Base-by-base conservation (phyloP, 805 yeast genomes). In the Metschnikowia cerradonensis region DNA sequence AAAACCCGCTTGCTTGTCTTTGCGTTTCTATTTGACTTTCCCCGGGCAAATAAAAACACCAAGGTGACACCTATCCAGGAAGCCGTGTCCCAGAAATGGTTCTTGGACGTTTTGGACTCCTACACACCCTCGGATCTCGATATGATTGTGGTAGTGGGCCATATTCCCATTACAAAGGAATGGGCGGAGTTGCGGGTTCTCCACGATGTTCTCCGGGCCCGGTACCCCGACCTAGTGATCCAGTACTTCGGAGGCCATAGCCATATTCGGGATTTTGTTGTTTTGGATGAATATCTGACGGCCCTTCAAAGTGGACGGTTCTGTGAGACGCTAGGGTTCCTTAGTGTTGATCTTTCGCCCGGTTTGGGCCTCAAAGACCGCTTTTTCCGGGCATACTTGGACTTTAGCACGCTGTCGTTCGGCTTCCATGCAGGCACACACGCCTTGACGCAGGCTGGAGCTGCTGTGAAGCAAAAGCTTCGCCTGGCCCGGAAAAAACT, bases 211-310 rank as follows among this genome's bases (percentile, higher is more conserved):
- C 66, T 92, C 26, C 78, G 97, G 52, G 52, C 63, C 23, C 70
- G 67, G 26, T 86, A 80, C 59, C 92, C 95, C 5, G 64, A 75
- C 31, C 75, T 78, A 0, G 72, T 82, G 0, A 86, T 92, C 48
- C 96, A 90, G 64, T 88, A 86, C 59, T 85, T 92, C 67, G 98
- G 97, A 1, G 98, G 97, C 1, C 98, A 92, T 67, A 83, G 95
- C 30, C 98, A 92, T 64, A 82, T 92, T 14, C 75, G 98, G 54
- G 98, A 92, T 66, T 92, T 86, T 66, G 77, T 81, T 6, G 71
- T 80, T 3, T 73, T 83, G 46, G 98, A 92, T 61, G 68, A 73
- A 1, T 71, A 69, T 45, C 78, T 91, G 22, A 82, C 88, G 0
- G 97, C 85, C 0, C 67, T 92, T n/a, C 96, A 92, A 69, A 88